A percentile compares a stretch with the other conserved stretches of the same genome.
Evolutionary conservation across 2,329 filamentous ascomycete species (phyloP).

Genomic region (Alternaria sp.): DNA sequence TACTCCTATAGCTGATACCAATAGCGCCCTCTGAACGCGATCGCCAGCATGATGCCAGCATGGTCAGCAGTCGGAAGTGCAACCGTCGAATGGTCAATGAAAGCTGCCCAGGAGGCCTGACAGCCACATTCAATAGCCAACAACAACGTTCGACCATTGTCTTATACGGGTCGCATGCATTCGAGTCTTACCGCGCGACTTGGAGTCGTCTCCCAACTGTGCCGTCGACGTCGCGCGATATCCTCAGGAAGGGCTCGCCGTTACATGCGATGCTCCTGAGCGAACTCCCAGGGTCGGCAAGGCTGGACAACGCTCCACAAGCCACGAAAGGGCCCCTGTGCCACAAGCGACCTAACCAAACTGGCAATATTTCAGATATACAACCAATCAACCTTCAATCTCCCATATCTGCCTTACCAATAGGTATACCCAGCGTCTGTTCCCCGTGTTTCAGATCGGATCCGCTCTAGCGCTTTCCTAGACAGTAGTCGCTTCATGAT

Average conservation of each 20-base stretch:
- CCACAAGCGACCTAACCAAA: constrained; percentile 20
- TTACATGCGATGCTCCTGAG: constrained; percentile 13
- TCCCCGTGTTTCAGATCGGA: constrained; percentile 31
- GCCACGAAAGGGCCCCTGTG: constrained; percentile 19
- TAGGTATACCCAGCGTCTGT: constrained; percentile 8
- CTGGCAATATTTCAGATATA: constrained; percentile 15
- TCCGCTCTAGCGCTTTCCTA: constrained; percentile 20
- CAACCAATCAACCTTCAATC: constrained; percentile 19
- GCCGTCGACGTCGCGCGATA: background rate
- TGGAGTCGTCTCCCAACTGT: background rate
- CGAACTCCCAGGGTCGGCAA: constrained; percentile 14
- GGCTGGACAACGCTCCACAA: constrained; percentile 13
- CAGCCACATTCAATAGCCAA: background rate
- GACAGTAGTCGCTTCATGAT: constrained; percentile 26
- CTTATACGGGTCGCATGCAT: background rate
- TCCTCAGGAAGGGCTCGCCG: background rate
- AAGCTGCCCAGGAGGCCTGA: background rate
- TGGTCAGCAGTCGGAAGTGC: background rate
- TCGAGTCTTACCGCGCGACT: background rate
- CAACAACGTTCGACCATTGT: background rate
- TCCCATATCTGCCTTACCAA: constrained; percentile 19
- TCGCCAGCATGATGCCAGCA: background rate
- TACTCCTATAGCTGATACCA: background rate
- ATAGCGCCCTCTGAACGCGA: background rate
- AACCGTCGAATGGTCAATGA: background rate